These are phyloP conservation scores for Aspergillus incahuasiensis DNA, from an alignment of 495 filamentous ascomycete species.

Conservation along the genomic window DNA sequence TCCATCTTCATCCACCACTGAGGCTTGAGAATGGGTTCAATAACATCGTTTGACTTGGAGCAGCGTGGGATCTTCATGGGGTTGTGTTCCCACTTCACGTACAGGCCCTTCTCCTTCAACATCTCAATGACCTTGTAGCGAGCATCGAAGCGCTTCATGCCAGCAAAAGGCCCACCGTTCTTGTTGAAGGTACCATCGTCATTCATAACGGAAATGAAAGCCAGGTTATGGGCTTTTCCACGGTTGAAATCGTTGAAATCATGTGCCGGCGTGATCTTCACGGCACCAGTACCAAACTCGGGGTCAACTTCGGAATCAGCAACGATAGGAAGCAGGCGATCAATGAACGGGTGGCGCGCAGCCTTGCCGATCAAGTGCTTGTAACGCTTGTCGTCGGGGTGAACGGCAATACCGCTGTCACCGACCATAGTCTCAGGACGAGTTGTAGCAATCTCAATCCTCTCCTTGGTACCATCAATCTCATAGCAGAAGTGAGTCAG, in stretches of 20 bases:
- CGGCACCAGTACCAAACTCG: constrained; percentile 74
- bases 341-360: constrained; percentile 66
- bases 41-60: constrained; percentile 69
- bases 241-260: constrained; percentile 75
- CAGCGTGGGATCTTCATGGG: constrained; percentile 77
- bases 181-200: constrained; percentile 62
- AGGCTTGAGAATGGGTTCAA: constrained; percentile 75
- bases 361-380: constrained; percentile 66
- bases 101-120: constrained; percentile 65
- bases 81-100: constrained; percentile 73
- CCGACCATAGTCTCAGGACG: constrained; percentile 80
- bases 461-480: constrained; percentile 58
- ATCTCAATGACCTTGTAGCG: constrained; percentile 66
- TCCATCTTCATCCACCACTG: constrained; percentile 76
- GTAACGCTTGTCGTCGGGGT: constrained; percentile 63
- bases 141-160: constrained; percentile 74
- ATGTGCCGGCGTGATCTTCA: constrained; percentile 76
- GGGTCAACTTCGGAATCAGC: constrained; percentile 66
- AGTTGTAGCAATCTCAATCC: constrained; percentile 73
- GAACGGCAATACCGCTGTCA: constrained; percentile 72
- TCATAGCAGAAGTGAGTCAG: constrained; percentile 67
- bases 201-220: constrained; percentile 48
- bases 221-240: constrained; percentile 61
- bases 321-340: constrained; percentile 62
- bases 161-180: constrained; percentile 55